These are phyloP conservation scores for Oryza brachyantha DNA, from an alignment of 176 grass and related monocot genomes.

Conservation along the genomic window DNA sequence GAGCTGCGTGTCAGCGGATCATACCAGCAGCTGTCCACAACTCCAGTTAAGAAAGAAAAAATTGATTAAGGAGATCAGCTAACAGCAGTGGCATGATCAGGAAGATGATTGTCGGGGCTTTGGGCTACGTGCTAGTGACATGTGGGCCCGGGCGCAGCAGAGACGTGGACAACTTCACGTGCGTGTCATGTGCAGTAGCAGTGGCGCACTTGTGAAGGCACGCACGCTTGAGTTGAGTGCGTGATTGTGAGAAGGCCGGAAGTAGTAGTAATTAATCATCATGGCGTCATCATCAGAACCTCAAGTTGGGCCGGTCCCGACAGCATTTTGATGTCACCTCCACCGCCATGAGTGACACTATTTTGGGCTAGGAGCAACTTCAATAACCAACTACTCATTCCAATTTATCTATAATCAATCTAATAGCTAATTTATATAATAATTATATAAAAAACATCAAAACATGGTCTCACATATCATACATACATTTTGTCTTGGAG, in stretches of 20 bases:
- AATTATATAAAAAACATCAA: no score
- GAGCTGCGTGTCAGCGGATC: neutral
- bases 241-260: neutral
- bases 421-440: no score
- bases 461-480: no score
- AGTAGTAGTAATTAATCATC: neutral
- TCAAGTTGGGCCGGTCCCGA: neutral
- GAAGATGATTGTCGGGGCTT: neutral
- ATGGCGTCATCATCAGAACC: neutral
- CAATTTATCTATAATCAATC: no score
- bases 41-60: neutral
- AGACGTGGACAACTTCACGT: neutral
- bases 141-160: no score
- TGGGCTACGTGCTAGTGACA: neutral
- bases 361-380: no score
- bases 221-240: neutral
- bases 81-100: neutral
- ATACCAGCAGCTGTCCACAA: neutral
- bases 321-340: constrained; percentile 8
- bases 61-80: neutral
- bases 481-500: no score
- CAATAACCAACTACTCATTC: no score
- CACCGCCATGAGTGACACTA: neutral
- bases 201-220: no score
- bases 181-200: neutral